Evolutionary conservation across 1,284 basidiomycete species (phyloP).

Genomic region (Phenoliferia sp.): DNA sequence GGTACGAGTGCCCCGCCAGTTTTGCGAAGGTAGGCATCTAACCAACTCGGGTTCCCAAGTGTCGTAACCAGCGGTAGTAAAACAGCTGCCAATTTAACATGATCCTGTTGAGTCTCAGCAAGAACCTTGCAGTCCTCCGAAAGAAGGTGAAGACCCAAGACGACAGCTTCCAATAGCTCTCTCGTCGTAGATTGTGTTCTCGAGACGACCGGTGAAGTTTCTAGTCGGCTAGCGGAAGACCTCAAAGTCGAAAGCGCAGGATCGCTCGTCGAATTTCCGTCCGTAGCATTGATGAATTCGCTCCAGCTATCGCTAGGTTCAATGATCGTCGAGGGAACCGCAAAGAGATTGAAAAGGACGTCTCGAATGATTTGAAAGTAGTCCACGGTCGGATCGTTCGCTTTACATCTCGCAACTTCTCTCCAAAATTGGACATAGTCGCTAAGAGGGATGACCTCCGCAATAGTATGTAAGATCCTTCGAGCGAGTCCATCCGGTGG

Average conservation of each 20-base stretch:
- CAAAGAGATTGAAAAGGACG: background rate
- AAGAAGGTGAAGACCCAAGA: slow-evolving; percentile 70
- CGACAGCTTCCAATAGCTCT: slow-evolving; percentile 25
- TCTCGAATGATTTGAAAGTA: background rate
- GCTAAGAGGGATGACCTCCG: background rate
- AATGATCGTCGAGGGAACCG: background rate
- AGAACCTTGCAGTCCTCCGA: slow-evolving; percentile 54
- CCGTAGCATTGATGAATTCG: background rate
- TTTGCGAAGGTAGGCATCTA: slow-evolving; percentile 68
- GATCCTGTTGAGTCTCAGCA: slow-evolving; percentile 45
- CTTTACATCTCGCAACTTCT: background rate
- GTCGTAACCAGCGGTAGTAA: slow-evolving; percentile 50
- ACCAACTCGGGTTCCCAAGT: slow-evolving; percentile 68
- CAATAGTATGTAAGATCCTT: background rate
- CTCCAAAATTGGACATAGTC: background rate
- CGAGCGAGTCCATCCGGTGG: background rate
- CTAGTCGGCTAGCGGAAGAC: background rate
- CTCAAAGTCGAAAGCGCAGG: background rate
- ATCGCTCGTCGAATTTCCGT: background rate
- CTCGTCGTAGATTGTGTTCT: background rate
- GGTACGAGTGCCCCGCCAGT: slow-evolving; percentile 13
- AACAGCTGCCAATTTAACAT: background rate
- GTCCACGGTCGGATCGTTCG: background rate
- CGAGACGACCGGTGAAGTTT: background rate
- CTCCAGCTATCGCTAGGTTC: background rate